These are phyloP conservation scores for Kwoniella heveanensis DNA, from an alignment of 768 basidiomycete species.

Conservation along the genomic window DNA sequence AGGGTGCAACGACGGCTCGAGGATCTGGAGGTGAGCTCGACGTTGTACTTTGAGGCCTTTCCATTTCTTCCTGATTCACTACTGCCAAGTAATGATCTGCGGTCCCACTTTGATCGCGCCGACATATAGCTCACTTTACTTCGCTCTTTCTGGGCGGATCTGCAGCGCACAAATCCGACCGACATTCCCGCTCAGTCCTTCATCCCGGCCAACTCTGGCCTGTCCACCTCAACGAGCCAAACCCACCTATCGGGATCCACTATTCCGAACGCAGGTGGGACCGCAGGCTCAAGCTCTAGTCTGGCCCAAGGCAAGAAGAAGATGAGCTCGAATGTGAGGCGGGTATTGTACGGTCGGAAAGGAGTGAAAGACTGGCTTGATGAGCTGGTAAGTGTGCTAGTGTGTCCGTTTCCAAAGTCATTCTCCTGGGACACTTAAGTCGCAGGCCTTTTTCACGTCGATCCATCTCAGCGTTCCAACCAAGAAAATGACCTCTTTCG, in stretches of 20 bases:
- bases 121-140: too few species aligned
- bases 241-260: background rate
- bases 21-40: constrained; percentile 47
- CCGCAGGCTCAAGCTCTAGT: too few species aligned
- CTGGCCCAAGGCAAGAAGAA: constrained; percentile 40
- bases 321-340: constrained; percentile 46
- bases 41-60: background rate
- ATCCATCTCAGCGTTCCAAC: background rate
- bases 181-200: constrained; percentile 50
- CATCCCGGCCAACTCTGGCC: constrained; percentile 14
- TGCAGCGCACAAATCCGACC: constrained; percentile 51
- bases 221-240: constrained; percentile 3
- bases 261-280: background rate
- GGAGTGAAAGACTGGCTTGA: constrained; percentile 50
- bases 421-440: too few species aligned
- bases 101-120: too few species aligned
- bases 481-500: background rate
- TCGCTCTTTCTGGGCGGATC: background rate
- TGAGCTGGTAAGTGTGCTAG: constrained; percentile 46
- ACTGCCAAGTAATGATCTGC: too few species aligned
- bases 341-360: constrained; percentile 48
- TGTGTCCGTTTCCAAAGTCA: too few species aligned
- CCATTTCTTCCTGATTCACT: background rate
- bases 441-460: background rate
- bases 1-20: constrained; percentile 44